Evolutionary conservation across 2,329 filamentous ascomycete genomes (phyloP).

Genomic region (Balansia obtecta): DNA sequence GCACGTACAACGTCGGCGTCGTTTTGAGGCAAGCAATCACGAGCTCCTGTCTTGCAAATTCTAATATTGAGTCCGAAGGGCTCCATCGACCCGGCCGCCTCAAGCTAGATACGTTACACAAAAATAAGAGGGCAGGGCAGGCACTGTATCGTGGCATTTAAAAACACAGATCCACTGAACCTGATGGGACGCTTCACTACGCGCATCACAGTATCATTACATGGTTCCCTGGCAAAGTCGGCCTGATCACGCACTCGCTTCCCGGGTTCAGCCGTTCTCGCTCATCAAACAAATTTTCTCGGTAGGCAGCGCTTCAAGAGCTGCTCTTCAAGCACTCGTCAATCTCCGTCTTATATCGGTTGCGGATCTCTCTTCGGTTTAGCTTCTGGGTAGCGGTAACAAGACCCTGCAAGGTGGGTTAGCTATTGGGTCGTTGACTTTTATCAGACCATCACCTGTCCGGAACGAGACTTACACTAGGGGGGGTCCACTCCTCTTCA

Average conservation of each 20-base stretch:
- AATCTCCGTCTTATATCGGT: conserved; percentile 40
- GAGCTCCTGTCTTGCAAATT: neutral
- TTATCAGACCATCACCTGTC: too few relatives aligned
- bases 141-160: conserved; percentile 2
- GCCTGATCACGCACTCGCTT: neutral
- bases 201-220: neutral
- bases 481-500: conserved; percentile 80
- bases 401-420: conserved; percentile 29
- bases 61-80: neutral
- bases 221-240: neutral
- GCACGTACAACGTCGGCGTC: too few relatives aligned
- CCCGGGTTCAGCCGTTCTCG: neutral
- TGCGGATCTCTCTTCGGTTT: conserved; percentile 39
- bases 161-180: neutral
- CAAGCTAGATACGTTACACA: conserved; percentile 3
- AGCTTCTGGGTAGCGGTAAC: conserved; percentile 52
- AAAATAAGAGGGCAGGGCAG: neutral
- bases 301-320: neutral
- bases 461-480: conserved; percentile 50
- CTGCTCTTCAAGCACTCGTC: conserved; percentile 24
- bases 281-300: neutral
- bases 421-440: conserved; percentile 10
- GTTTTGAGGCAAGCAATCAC: neutral
- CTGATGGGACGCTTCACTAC: conserved; percentile 1
- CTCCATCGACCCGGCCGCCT: conserved; percentile 3